Evolutionary conservation across 495 filamentous ascomycete species (phyloP).

Genomic region (Bombardia bombarda): DNA sequence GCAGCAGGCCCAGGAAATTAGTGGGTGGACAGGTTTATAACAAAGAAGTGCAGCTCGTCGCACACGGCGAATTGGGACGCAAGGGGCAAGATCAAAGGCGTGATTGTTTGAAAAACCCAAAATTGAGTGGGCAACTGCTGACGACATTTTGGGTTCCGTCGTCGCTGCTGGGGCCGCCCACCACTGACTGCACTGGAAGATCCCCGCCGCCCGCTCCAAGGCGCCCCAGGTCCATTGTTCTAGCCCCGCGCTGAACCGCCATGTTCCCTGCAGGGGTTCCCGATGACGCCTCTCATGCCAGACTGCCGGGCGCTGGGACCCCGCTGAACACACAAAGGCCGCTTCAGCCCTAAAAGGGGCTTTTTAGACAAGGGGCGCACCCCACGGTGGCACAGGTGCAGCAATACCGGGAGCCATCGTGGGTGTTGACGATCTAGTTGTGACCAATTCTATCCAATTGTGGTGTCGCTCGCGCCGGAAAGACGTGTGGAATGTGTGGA

Average conservation of each 20-base stretch:
- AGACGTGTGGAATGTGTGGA: neutral
- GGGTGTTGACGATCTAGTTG: neutral
- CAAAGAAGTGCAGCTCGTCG: too few relatives aligned
- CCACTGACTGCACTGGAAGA: neutral
- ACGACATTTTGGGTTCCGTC: slow-evolving; percentile 10
- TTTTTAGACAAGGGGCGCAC: slow-evolving; percentile 7
- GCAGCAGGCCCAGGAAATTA: neutral
- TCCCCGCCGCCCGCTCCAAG: neutral
- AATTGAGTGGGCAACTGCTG: neutral
- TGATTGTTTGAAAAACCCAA: neutral
- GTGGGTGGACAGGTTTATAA: too few relatives aligned
- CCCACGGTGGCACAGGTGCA: slow-evolving; percentile 10
- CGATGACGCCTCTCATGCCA: neutral
- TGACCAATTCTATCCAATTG: neutral
- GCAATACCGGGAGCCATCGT: neutral
- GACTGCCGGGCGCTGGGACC: neutral
- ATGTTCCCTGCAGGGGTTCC: slow-evolving; percentile 3
- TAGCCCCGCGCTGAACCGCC: slow-evolving; percentile 11
- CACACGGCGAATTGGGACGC: too few relatives aligned
- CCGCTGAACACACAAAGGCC: neutral
- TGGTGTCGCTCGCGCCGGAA: neutral
- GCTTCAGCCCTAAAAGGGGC: slow-evolving; percentile 3
- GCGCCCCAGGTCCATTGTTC: too few relatives aligned
- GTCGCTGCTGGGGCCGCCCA: neutral
- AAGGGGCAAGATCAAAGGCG: neutral